Base-by-base conservation (phyloP, 352 stramenopile species). In the Phytophthora hybrid region DNA sequence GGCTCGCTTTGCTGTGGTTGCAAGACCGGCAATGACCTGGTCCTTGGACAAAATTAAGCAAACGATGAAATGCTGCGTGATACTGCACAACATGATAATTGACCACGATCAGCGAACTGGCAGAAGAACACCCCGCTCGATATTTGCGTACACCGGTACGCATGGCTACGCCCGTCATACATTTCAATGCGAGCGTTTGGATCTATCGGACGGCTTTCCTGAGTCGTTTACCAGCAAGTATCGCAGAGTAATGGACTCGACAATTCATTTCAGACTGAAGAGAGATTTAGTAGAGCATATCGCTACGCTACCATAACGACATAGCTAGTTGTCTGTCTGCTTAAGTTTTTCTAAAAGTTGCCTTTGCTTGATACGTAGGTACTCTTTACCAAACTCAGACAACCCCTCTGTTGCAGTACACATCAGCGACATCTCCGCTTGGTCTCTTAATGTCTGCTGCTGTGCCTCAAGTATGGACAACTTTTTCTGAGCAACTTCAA, bases 21-120 rank as follows among this genome's bases (percentile, higher is more conserved):
- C 52, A 19, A 16, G 52, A 58, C 52, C 26, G 21, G 21, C 52
- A 34, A 21, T 58, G 52, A 39, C 16, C 10, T 58, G 52, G 52
- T 31, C 49, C 9, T 55, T 23, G 34, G 34, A 41, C 34, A 55
- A 55, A 29, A 31, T 55, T 7, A 55, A 55, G 19, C 7, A 29
- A 16, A 55, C 19, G 18, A 55, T 23, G 49, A n/a, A 55, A 55
- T 16, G n/a, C 19, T 55, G 49, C 10, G 19, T 34, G 5, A 31
- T 51, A 8, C 26, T 61, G 19, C 55, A 61, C 55, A 61, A 51
- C 55, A 51, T 61, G 53, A 47, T 51, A 19, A 61, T 49, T 19
- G 55, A 61, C 13, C 6, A 51, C 55, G 31, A 61, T 13, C 7
- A 18, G 34, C 16, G 26, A 19, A 16, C 7, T 51, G 55, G 53